Conservation (phyloP, 495 filamentous ascomycete species). For the Poronia punctata region DNA sequence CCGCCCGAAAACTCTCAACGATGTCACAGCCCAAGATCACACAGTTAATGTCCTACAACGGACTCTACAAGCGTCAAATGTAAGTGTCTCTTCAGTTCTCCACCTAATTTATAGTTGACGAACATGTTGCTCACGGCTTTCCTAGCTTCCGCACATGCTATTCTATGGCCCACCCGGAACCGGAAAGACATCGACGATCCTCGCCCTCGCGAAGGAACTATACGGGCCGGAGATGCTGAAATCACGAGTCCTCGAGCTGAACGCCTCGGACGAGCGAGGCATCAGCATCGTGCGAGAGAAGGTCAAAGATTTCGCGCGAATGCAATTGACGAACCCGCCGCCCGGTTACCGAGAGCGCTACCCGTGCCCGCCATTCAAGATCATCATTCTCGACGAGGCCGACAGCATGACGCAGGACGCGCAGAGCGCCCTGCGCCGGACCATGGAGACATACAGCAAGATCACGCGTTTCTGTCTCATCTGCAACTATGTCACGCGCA, state of each 20-base stretch:
- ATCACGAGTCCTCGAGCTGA: conserved; percentile 91
- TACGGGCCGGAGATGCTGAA: conserved; percentile 94
- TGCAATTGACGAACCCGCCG: conserved; percentile 80
- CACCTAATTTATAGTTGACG: too few relatives aligned
- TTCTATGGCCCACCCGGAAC: conserved; percentile 98
- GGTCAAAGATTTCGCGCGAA: conserved; percentile 94
- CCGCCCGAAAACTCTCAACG: conserved; percentile 84
- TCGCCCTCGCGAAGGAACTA: conserved; percentile 90
- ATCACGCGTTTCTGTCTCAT: conserved; percentile 97
- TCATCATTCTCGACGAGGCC: conserved; percentile 95
- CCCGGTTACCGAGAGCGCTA: conserved; percentile 62
- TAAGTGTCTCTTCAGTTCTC: conserved; percentile 41
- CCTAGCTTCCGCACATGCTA: conserved; percentile 95
- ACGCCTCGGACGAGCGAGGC: conserved; percentile 97
- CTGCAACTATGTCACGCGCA: conserved; percentile 96
- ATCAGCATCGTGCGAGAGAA: conserved; percentile 97
- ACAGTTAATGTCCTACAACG: conserved; percentile 87
- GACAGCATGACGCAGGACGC: conserved; percentile 99
- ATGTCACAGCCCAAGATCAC: conserved; percentile 97
- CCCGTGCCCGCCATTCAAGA: conserved; percentile 96
- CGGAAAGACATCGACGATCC: conserved; percentile 97
- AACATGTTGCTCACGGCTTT: background rate
- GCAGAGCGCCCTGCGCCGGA: conserved; percentile 82
- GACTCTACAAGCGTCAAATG: conserved; percentile 90
- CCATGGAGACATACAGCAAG: conserved; percentile 95